Evolutionary conservation across 1,284 basidiomycete species (phyloP).

Genomic region (Meira nashicola): DNA sequence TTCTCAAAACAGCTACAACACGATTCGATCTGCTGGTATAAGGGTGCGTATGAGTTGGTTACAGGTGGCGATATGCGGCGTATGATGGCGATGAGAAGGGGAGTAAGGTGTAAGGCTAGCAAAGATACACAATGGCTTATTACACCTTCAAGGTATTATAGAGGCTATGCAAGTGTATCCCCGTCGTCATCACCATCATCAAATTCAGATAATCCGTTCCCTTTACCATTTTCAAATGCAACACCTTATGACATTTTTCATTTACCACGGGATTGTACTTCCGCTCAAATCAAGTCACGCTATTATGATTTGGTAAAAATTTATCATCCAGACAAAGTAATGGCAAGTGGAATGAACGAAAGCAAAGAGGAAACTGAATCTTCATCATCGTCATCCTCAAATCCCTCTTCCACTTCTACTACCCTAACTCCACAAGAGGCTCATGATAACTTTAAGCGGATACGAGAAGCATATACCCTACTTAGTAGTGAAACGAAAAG

Average conservation of each 20-base stretch:
- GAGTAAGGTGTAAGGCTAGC: too few relatives aligned
- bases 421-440: not conserved
- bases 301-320: constrained; percentile 47
- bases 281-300: constrained; percentile 33
- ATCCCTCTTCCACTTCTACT: not conserved
- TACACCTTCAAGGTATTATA: too few relatives aligned
- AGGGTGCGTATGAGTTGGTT: too few relatives aligned
- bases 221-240: constrained; percentile 15
- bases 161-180: too few relatives aligned
- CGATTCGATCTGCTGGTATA: too few relatives aligned
- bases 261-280: constrained; percentile 22
- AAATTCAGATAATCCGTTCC: not conserved
- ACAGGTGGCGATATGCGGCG: too few relatives aligned
- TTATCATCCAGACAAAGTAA: constrained; percentile 38
- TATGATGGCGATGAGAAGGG: too few relatives aligned
- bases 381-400: not conserved
- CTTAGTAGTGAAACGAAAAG: constrained; percentile 15
- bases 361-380: too few relatives aligned
- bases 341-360: constrained; percentile 2
- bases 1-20: too few relatives aligned
- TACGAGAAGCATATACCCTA: constrained; percentile 29
- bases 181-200: too few relatives aligned
- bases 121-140: too few relatives aligned
- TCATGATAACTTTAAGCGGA: constrained; percentile 21
- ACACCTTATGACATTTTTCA: constrained; percentile 50